Base-by-base conservation (phyloP, 108 stramenopile species). In the Cyclotella kingstonii region DNA sequence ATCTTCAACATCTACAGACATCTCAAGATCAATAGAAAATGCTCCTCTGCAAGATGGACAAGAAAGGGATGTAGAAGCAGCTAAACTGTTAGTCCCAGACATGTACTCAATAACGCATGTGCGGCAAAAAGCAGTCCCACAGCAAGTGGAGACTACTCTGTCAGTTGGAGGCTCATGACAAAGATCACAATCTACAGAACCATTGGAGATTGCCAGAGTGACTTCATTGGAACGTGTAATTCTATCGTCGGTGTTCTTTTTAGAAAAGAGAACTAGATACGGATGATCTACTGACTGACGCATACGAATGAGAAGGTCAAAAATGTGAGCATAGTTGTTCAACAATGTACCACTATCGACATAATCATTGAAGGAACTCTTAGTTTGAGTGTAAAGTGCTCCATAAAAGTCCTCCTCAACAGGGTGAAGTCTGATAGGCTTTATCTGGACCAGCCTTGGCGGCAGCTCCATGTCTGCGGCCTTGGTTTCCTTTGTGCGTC, bases 251-350 rank as follows among this genome's bases (percentile, higher is more conserved):
- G 53, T 52, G 44, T 73, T 60, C 75, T 53, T 60, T 29, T 77
- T 80, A 5, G 71, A 71, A 61, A 88, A 66, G 36, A 94, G 78
- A 48, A 93, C 90, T 8, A 98, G 77, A 73, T 98, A 99, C 1
- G 99, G 99, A 74, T 98, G 99, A 74, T 98, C 97, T 0, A 97
- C 95, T 1, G 94, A 89, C 66, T 98, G 97, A 1, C 99, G 92
- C 86, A 99, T 89, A 22, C 96, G 86, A 27, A 96, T 96, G 15
- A 98, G 70, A 35, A 99, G 73, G 63, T 86, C 81, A 76, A 99
- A 99, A 19, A 98, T 97, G 74, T 97, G 96, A 7, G 98, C 97
- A 71, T 98, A 99, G 76, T 99, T 99, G 85, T 99, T 95, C 54
- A 98, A 75, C 5, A 98, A 67, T 11, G 97, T 98, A 9, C 98